phyloP scores from a whole-genome alignment of 768 basidiomycete genomes.

The Gymnopilus junonius region DNA sequence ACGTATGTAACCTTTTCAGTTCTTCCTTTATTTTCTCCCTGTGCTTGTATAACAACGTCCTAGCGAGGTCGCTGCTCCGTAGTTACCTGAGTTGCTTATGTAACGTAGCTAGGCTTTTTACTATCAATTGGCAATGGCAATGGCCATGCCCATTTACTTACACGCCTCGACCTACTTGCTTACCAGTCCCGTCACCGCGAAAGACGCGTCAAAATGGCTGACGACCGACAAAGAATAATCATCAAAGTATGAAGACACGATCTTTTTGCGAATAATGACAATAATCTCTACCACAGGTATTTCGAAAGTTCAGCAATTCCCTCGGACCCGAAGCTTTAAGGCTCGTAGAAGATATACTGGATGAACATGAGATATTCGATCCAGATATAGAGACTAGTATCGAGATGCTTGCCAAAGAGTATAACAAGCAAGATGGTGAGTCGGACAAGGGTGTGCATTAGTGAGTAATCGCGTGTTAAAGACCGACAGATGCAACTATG shows the following conservation, averaged over 20 bases:
- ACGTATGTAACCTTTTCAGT: too few relatives aligned
- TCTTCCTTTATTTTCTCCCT: too few relatives aligned
- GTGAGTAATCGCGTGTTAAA: neutral
- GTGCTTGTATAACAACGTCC: too few relatives aligned
- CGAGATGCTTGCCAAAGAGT: slow-evolving; percentile 83
- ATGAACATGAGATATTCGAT: slow-evolving; percentile 70
- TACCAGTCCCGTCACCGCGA: neutral
- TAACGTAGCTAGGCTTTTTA: too few relatives aligned
- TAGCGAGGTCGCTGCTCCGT: too few relatives aligned
- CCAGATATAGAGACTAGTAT: slow-evolving; percentile 75
- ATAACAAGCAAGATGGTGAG: slow-evolving; percentile 87
- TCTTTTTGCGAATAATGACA: neutral
- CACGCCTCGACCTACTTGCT: neutral
- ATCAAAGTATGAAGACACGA: slow-evolving; percentile 42
- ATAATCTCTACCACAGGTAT: slow-evolving; percentile 53
- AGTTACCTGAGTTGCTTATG: too few relatives aligned
- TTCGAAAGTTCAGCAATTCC: slow-evolving; percentile 88
- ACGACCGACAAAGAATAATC: slow-evolving; percentile 50
- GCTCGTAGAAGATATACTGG: slow-evolving; percentile 72
- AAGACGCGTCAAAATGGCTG: slow-evolving; percentile 39
- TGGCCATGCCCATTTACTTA: neutral
- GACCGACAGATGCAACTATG: slow-evolving; percentile 72
- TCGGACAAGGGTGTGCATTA: neutral
- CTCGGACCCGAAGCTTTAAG: slow-evolving; percentile 79
- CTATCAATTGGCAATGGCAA: too few relatives aligned